Evolutionary conservation across 2,329 filamentous ascomycete species (phyloP).

Genomic region (Mycocentrospora acerina): DNA sequence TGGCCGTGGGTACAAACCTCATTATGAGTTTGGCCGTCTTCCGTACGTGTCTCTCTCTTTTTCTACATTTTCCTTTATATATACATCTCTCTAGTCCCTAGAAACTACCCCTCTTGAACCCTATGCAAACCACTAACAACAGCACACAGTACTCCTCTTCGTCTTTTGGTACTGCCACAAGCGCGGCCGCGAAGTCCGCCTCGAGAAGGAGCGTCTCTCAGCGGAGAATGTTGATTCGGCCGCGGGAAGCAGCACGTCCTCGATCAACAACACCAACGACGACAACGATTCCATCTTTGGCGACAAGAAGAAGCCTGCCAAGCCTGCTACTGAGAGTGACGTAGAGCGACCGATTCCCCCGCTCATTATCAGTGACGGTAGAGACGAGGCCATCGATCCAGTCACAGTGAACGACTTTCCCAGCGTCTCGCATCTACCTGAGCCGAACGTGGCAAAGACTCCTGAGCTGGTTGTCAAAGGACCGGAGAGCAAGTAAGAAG

Average conservation of each 20-base stretch:
- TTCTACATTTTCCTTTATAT: neutral
- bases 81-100: neutral
- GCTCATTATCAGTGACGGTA: slow-evolving; percentile 31
- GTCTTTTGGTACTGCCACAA: slow-evolving; percentile 99
- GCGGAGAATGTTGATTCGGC: slow-evolving; percentile 32
- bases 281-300: slow-evolving; percentile 31
- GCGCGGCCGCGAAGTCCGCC: slow-evolving; percentile 80
- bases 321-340: slow-evolving; percentile 8
- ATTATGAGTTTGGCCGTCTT: slow-evolving; percentile 88
- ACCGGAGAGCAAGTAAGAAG: slow-evolving; percentile 11
- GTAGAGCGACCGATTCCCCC: slow-evolving; percentile 22
- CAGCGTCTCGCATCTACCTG: slow-evolving; percentile 39
- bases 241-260: slow-evolving; percentile 31
- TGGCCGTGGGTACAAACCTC: slow-evolving; percentile 82
- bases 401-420: slow-evolving; percentile 37
- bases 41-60: slow-evolving; percentile 61
- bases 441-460: slow-evolving; percentile 24
- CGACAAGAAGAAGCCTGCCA: slow-evolving; percentile 19
- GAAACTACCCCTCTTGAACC: neutral
- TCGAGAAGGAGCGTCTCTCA: slow-evolving; percentile 61
- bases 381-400: slow-evolving; percentile 20
- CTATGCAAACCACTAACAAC: slow-evolving; percentile 18
- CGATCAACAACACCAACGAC: slow-evolving; percentile 26
- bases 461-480: too few species aligned
- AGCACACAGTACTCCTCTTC: slow-evolving; percentile 70